Percentiles rank a stretch among this genome's conserved stretches.
These are phyloP conservation scores for Quercus alba DNA, from an alignment of 306 rosid genomes.

Conservation along the genomic window DNA sequence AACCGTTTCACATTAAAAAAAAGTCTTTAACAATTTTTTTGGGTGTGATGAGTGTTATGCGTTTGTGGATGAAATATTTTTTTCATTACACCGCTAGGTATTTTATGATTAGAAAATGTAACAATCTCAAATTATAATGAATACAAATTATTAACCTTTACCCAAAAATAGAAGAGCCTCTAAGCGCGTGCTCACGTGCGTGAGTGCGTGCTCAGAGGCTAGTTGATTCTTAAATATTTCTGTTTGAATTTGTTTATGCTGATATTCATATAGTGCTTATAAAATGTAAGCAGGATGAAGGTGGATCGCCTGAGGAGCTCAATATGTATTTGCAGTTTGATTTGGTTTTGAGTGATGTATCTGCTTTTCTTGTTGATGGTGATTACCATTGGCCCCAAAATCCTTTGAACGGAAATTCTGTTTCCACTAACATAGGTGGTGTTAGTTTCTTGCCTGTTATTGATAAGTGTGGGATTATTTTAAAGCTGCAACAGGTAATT, in stretches of 20 bases:
- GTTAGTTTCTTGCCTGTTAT: slow-evolving; percentile 67
- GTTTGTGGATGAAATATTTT: too few relatives aligned
- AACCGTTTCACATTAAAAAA: too few relatives aligned
- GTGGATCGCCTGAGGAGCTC: slow-evolving; percentile 50
- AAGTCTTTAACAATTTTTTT: too few relatives aligned
- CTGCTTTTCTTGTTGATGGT: slow-evolving; percentile 96
- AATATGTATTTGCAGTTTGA: slow-evolving; percentile 85
- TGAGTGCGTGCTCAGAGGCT: too few relatives aligned
- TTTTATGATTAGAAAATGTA: too few relatives aligned
- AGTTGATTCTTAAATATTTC: slow-evolving; percentile 1
- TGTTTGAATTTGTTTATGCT: slow-evolving; percentile 3
- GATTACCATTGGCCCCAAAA: slow-evolving; percentile 75
- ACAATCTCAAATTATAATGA: too few relatives aligned
- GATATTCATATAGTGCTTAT: slow-evolving; percentile 7
- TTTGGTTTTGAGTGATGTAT: slow-evolving; percentile 83
- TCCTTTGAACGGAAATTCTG: slow-evolving; percentile 32
- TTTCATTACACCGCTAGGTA: too few relatives aligned
- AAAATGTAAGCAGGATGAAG: slow-evolving; percentile 59
- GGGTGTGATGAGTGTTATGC: too few relatives aligned
- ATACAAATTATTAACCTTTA: too few relatives aligned
- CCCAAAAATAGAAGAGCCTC: too few relatives aligned
- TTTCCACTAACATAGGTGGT: slow-evolving; percentile 28
- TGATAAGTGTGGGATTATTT: slow-evolving; percentile 77
- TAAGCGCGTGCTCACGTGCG: too few relatives aligned
- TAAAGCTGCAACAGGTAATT: slow-evolving; percentile 84